Evolutionary conservation across 352 stramenopile species (phyloP), one percentile per base, ranked within the genome.

Genomic region (Pelagophyceae sp.): DNA sequence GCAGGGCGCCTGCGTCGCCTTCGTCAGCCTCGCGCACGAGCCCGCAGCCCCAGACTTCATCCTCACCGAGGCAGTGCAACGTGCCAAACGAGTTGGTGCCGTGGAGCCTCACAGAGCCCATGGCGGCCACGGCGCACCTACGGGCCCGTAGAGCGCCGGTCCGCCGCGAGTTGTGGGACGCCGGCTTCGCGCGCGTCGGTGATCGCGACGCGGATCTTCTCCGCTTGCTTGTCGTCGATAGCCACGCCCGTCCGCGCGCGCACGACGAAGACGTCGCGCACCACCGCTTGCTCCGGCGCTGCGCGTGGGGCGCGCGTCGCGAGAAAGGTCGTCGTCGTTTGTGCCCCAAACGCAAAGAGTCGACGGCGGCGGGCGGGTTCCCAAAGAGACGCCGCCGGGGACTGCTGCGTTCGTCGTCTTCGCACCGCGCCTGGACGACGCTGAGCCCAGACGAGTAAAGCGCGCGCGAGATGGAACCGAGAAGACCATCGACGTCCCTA

Each of bases 61-160:
- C n/a, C n/a, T n/a, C n/a, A n/a, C n/a, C n/a, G 27, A 71, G 5
- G 19, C 17, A 35, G 29, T 71, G 61, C 3, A 71, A 31, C 2
- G 61, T 71, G 3, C 61, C 61, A n/a, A 71, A 71, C n/a, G 31
- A 45, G 29, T 71, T 71, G 61, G 38, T 31, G 61, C 61, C 61
- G 29, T 40, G 6, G 31, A 25, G 23, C 5, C 61, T 27, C 29
- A 71, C 1, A 2, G 61, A 37, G n/a, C 61, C 61, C 29, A 71
- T 11, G n/a, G 31, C 2, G 31, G 19, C 37, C 61, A 29, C 11
- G 31, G 6, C 2, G 61, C 61, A 71, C n/a, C n/a, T n/a, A n/a
- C n/a, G n/a, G n/a, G n/a, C n/a, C n/a, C n/a, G n/a, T n/a, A n/a
- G n/a, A n/a, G n/a, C n/a, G n/a, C n/a, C n/a, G n/a, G n/a, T n/a